Conservation (phyloP, 306 rosid species). For the Vicia sativa region DNA sequence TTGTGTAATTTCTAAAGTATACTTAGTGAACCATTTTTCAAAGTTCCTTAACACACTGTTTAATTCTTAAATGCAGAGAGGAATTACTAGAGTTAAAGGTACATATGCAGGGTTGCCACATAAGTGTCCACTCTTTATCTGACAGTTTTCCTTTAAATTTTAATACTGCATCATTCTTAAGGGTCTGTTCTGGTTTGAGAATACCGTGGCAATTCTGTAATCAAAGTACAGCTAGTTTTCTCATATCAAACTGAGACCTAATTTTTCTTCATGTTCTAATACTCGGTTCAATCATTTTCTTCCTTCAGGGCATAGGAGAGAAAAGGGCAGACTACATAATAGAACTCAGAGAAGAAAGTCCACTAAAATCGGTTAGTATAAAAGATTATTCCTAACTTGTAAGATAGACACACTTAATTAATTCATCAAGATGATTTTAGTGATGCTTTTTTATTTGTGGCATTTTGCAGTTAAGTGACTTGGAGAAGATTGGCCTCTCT, state of each 20-base stretch:
- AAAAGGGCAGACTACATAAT: conserved; percentile 85
- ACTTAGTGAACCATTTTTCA: conserved; percentile 9
- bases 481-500: conserved; percentile 95
- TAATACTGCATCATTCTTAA: not conserved
- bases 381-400: not conserved
- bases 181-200: not conserved
- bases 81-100: conserved; percentile 83
- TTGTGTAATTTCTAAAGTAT: conserved; percentile 16
- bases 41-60: conserved; percentile 19
- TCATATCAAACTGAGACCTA: not conserved
- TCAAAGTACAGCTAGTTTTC: not conserved
- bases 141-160: conserved; percentile 9
- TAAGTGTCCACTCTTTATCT: conserved; percentile 5
- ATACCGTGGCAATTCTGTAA: too few relatives aligned
- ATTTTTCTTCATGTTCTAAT: conserved; percentile 21
- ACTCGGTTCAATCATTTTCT: conserved; percentile 15
- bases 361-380: conserved; percentile 73
- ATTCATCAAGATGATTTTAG: conserved; percentile 4
- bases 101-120: conserved; percentile 21
- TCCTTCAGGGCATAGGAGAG: conserved; percentile 77
- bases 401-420: not conserved
- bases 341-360: conserved; percentile 81
- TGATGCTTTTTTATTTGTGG: conserved; percentile 33
- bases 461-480: conserved; percentile 66
- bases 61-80: conserved; percentile 58